phyloP scores from a whole-genome alignment of 2,329 filamentous ascomycete species.

The Cyphellophora europaea region DNA sequence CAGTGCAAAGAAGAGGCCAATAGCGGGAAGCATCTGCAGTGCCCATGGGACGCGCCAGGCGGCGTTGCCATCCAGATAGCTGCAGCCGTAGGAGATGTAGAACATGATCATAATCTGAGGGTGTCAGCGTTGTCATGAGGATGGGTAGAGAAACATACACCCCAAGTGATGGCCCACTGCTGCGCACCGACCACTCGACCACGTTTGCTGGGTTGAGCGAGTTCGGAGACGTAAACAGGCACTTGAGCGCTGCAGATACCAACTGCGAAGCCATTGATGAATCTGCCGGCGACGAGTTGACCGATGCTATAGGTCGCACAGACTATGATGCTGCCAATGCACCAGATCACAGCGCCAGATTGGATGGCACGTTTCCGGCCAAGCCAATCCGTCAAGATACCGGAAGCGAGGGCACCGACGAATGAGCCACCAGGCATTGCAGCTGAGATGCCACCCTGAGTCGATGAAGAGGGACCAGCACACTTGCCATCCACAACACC shows the following conservation, averaged over 20 bases:
- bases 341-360: no score
- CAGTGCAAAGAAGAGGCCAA: slow-evolving; percentile 49
- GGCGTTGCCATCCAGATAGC: slow-evolving; percentile 47
- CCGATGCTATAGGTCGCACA: no score
- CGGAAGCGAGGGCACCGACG: slow-evolving; percentile 48
- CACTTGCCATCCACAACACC: slow-evolving; percentile 41
- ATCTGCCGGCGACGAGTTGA: no score
- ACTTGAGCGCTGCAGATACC: no score
- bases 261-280: no score
- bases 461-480: slow-evolving; percentile 25
- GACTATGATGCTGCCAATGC: no score
- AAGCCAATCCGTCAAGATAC: slow-evolving; percentile 52
- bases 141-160: no score
- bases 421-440: slow-evolving; percentile 67
- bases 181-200: slow-evolving; percentile 62
- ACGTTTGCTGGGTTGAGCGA: no score
- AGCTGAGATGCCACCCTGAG: slow-evolving; percentile 50
- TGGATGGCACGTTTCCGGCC: no score
- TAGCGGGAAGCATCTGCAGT: slow-evolving; percentile 52
- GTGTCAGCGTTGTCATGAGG: no score
- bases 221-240: no score
- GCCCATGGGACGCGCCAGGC: slow-evolving; percentile 59
- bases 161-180: slow-evolving; percentile 67
- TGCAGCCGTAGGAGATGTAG: slow-evolving; percentile 44
- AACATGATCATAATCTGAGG: slow-evolving; percentile 61